phyloP scores from a whole-genome alignment of 176 grass and related monocot species.

The Ampelocalamus luodianensis region DNA sequence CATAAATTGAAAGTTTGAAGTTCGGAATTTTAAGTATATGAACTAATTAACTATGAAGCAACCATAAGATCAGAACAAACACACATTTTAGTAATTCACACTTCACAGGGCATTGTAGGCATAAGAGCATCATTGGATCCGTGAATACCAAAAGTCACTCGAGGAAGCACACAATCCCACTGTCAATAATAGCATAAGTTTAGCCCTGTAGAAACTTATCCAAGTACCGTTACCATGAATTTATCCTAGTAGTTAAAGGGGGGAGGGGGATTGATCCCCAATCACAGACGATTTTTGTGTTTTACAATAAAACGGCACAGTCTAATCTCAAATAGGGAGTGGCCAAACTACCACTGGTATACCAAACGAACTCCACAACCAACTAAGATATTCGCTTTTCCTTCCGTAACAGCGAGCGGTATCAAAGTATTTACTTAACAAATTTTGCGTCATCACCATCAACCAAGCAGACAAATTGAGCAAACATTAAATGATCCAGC shows the following conservation, averaged over 20 bases:
- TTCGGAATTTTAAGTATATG: background rate
- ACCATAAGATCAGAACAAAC: background rate
- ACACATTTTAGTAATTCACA: background rate
- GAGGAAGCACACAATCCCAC: background rate
- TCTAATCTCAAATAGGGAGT: slow-evolving; percentile 1
- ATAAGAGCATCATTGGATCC: background rate
- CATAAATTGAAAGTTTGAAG: background rate
- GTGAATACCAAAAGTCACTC: background rate
- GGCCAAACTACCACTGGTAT: slow-evolving; percentile 28
- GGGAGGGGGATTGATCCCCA: background rate
- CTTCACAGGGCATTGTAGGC: background rate
- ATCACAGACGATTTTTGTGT: background rate
- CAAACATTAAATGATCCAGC: slow-evolving; percentile 1
- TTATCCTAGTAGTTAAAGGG: background rate
- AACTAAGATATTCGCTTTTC: background rate
- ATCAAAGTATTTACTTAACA: background rate
- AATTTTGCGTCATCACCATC: slow-evolving; percentile 5
- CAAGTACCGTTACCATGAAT: background rate
- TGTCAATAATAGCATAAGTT: too few relatives aligned
- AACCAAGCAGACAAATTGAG: background rate
- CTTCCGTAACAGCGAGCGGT: background rate
- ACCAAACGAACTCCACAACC: slow-evolving; percentile 13
- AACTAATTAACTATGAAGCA: slow-evolving; percentile 1
- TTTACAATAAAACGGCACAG: background rate
- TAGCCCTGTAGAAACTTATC: background rate